A percentile compares a stretch with the other conserved stretches of the same genome.
Evolutionary conservation across 805 yeast genomes (phyloP).

Genomic region (Ogataea pignaliae): DNA sequence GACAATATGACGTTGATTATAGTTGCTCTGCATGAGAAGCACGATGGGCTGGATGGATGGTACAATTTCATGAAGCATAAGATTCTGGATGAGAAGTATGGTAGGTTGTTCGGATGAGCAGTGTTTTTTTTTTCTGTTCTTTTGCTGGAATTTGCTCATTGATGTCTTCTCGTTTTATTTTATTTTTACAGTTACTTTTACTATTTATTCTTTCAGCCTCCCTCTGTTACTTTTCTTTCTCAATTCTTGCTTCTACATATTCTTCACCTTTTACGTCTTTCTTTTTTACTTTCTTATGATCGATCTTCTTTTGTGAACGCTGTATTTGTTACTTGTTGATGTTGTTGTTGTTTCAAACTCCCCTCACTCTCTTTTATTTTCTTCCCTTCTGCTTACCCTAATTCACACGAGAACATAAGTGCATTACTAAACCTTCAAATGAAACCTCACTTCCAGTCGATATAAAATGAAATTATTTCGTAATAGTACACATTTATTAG

Average conservation of each 20-base stretch:
- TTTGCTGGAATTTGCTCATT: neutral
- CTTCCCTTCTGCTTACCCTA: neutral
- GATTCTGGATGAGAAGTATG: slow-evolving; percentile 34
- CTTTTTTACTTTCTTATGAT: neutral
- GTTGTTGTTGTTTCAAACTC: neutral
- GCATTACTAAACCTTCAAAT: too few species aligned
- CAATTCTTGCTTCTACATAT: neutral
- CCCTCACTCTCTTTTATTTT: neutral
- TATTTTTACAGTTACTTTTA: neutral
- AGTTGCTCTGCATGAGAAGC: slow-evolving; percentile 50
- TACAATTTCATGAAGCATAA: slow-evolving; percentile 44
- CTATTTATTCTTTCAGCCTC: neutral
- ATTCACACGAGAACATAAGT: too few species aligned
- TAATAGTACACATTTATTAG: neutral
- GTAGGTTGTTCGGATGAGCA: slow-evolving; percentile 10
- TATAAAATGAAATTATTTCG: neutral
- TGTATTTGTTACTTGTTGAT: too few species aligned
- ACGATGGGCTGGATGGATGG: slow-evolving; percentile 48
- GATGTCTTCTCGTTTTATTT: neutral
- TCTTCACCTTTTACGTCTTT: neutral
- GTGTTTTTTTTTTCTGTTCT: neutral
- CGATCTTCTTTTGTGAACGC: too few species aligned
- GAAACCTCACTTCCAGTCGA: too few species aligned
- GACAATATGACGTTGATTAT: slow-evolving; percentile 80
- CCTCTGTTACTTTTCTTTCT: neutral